A percentile compares a stretch with the other conserved stretches of the same genome.
Conservation (phyloP, 805 yeast genomes). For the Pichia phayaonensis region DNA sequence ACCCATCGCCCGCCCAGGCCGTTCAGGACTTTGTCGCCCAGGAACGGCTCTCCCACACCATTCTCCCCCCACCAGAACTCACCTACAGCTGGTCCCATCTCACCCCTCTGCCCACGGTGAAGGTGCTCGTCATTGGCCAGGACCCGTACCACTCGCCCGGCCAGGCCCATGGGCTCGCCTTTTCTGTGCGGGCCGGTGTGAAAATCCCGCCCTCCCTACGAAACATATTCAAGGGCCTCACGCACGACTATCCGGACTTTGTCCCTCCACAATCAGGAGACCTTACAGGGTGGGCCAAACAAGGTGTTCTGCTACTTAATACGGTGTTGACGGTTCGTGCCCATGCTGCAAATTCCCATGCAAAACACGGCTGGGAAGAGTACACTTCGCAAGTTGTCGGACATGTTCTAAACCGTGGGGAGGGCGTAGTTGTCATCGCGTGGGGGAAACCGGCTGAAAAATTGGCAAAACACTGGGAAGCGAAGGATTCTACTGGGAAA, state of each 20-base stretch:
- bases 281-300: slow-evolving; percentile 74
- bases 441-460: slow-evolving; percentile 42
- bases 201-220: slow-evolving; percentile 76
- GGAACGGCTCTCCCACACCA: slow-evolving; percentile 9
- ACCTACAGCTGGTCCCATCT: slow-evolving; percentile 88
- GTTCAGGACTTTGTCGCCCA: neutral
- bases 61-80: slow-evolving; percentile 73
- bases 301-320: slow-evolving; percentile 83
- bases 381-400: slow-evolving; percentile 69
- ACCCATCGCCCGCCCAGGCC: neutral
- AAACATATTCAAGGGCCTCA: slow-evolving; percentile 80
- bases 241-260: slow-evolving; percentile 63
- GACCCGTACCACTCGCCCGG: slow-evolving; percentile 91
- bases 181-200: slow-evolving; percentile 61
- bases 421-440: slow-evolving; percentile 65
- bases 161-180: slow-evolving; percentile 97
- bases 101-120: slow-evolving; percentile 69
- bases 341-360: slow-evolving; percentile 89
- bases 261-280: slow-evolving; percentile 56
- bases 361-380: slow-evolving; percentile 85
- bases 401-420: neutral
- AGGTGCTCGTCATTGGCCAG: slow-evolving; percentile 83
- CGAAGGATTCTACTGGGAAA: neutral
- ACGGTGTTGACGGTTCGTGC: slow-evolving; percentile 89
- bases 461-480: slow-evolving; percentile 25